These are phyloP conservation scores for Plasmodium sp. DNA, from an alignment of 169 alveolate species.

Conservation along the genomic window DNA sequence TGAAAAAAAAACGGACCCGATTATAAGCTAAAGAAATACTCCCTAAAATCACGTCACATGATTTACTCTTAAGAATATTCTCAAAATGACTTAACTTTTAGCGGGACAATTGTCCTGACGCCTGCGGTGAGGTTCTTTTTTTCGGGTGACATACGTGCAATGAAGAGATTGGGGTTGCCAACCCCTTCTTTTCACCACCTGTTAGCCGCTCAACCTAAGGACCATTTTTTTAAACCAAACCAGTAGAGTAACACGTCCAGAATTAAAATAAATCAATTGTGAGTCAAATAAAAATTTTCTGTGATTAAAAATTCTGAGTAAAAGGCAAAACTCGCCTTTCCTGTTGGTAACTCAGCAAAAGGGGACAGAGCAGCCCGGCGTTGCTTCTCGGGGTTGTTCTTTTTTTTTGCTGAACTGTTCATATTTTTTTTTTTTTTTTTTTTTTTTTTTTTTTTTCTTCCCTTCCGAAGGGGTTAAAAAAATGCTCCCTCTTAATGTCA, in stretches of 20 bases:
- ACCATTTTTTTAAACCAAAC: background rate
- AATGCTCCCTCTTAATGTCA: background rate
- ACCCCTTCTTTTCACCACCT: background rate
- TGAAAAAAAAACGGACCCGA: background rate
- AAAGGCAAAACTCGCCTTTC: background rate
- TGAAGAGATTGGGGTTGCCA: background rate
- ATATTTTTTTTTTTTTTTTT: background rate
- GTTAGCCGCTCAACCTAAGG: background rate
- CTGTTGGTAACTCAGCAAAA: background rate
- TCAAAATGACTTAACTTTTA: too few species aligned
- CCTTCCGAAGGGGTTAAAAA: background rate
- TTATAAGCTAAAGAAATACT: background rate
- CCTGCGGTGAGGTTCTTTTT: background rate
- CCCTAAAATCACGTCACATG: background rate
- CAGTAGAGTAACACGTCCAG: background rate
- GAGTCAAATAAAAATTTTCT: background rate
- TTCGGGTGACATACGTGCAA: background rate
- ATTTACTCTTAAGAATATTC: background rate
- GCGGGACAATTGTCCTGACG: background rate
- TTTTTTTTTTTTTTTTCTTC: background rate
- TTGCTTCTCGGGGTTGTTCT: background rate
- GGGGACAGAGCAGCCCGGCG: background rate
- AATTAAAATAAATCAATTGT: background rate
- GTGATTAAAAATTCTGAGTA: background rate
- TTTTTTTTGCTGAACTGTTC: background rate